Base-by-base conservation (phyloP, 306 rosid species). In the Cucumis cinereus region DNA sequence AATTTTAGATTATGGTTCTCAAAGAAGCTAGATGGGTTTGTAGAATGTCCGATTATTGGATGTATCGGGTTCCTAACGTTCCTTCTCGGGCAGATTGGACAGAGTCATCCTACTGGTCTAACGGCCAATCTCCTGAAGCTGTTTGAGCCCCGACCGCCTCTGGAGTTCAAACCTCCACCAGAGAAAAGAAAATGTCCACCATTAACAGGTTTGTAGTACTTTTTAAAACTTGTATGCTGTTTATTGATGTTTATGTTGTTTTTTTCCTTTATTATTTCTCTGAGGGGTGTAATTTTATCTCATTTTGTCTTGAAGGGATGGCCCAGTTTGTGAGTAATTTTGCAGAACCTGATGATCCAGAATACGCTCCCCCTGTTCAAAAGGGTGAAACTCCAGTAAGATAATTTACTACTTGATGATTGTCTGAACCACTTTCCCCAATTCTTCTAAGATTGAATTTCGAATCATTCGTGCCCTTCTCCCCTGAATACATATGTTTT, bases 31-130 rank as follows among this genome's bases (percentile, higher is more conserved):
- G 8, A 69, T 45, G 49, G 14, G 47, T 54, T 49, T 67, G 17
- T 40, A 19, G n/a, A 33, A 6, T 4, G 10, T 3, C 69, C 15
- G 70, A 23, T 47, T 61, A 63, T 79, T 35, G 49, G 17, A 30
- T 76, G 23, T 53, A 13, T 64, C 40, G 38, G 73, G 59, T 72
- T 52, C 55, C 36, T 63, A 47, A 22, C 16, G 13, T 78, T 62
- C 36, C 8, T 17, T 11, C 15, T 43, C 15, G 24, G 80, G 86
- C 88, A 95, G 99, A 95, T 95, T 78, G 99, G 99, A 74, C 98
- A 90, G 91, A 90, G 97, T 83, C 99, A 95, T 58, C 99, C 99
- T 4, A 95, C 99, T 74, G 99, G 99, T 79, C 89, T 95, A 54
- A 95, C 99, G 3, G 26, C 91, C 73, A 95, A 89, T 58, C 89